Percentiles rank a stretch among this genome's conserved stretches.
These are phyloP conservation scores for Lophiotrema nucula DNA, from an alignment of 495 filamentous ascomycete species.

Conservation along the genomic window DNA sequence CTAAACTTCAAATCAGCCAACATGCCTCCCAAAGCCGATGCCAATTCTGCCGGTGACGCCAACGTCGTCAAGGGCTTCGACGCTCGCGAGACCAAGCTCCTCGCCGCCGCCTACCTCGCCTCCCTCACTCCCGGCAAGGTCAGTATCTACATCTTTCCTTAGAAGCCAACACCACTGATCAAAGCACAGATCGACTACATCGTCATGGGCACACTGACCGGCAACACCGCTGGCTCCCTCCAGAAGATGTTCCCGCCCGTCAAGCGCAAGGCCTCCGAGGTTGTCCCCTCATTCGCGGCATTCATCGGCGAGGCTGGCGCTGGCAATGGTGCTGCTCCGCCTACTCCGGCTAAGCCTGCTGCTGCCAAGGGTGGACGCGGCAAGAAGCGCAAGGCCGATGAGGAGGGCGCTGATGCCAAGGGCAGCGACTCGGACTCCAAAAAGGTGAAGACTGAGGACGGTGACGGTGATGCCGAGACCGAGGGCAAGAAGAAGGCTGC, in stretches of 20 bases:
- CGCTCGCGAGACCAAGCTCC: constrained; percentile 7
- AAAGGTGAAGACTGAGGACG: neutral
- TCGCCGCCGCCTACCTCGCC: constrained; percentile 21
- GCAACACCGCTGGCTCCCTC: constrained; percentile 21
- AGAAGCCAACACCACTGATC: neutral
- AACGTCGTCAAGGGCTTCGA: constrained; percentile 12
- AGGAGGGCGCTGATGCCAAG: neutral
- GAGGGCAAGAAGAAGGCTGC: neutral
- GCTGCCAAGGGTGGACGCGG: neutral
- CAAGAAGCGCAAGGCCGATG: constrained; percentile 9
- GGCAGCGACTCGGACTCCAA: neutral
- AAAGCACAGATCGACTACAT: constrained; percentile 17
- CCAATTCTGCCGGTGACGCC: neutral
- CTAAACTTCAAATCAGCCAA: neutral
- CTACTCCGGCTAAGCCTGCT: neutral
- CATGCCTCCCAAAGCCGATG: constrained; percentile 29
- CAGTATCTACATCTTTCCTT: neutral
- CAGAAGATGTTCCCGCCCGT: constrained; percentile 21
- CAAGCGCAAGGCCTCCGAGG: constrained; percentile 17
- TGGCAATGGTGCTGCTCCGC: neutral
- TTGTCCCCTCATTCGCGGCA: constrained; percentile 9
- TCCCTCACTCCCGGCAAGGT: constrained; percentile 18
- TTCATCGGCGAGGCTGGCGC: constrained; percentile 3
- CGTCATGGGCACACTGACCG: constrained; percentile 21
- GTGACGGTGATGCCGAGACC: neutral